A percentile compares a stretch with the other conserved stretches of the same genome.
Evolutionary conservation across 495 filamentous ascomycete species (phyloP).

Genomic region (Aspergillus sparsus): DNA sequence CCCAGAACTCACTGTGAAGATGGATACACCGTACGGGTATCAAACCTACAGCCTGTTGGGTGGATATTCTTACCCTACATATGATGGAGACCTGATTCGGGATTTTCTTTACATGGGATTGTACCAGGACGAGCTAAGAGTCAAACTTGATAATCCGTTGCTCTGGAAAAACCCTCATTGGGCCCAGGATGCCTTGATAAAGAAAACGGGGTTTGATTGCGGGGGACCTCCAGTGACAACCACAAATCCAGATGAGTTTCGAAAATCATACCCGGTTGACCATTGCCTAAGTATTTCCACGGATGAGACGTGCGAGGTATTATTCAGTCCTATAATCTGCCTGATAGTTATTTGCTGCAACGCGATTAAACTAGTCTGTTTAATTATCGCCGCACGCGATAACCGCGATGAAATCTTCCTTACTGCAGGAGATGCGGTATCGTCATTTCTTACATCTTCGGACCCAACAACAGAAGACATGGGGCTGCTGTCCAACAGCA

Average conservation of each 20-base stretch:
- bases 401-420: constrained; percentile 12
- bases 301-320: constrained; percentile 9
- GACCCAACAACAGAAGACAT: constrained; percentile 15
- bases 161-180: too few species aligned
- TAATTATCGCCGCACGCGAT: not conserved
- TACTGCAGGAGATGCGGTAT: constrained; percentile 27
- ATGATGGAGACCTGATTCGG: too few species aligned
- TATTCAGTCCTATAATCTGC: constrained; percentile 10
- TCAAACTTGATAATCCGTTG: too few species aligned
- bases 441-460: constrained; percentile 23
- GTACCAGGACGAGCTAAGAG: too few species aligned
- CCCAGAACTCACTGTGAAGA: too few species aligned
- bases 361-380: constrained; percentile 21
- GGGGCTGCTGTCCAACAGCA: constrained; percentile 8
- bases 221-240: too few species aligned
- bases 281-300: constrained; percentile 5
- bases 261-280: constrained; percentile 2
- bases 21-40: too few species aligned
- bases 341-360: constrained; percentile 17
- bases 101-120: too few species aligned
- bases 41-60: too few species aligned
- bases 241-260: not conserved
- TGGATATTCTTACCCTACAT: too few species aligned
- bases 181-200: not conserved
- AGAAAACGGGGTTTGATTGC: not conserved